Evolutionary conservation across 306 rosid genomes (phyloP), one percentile per base, ranked within the genome.

Genomic region (Quercus dentata): DNA sequence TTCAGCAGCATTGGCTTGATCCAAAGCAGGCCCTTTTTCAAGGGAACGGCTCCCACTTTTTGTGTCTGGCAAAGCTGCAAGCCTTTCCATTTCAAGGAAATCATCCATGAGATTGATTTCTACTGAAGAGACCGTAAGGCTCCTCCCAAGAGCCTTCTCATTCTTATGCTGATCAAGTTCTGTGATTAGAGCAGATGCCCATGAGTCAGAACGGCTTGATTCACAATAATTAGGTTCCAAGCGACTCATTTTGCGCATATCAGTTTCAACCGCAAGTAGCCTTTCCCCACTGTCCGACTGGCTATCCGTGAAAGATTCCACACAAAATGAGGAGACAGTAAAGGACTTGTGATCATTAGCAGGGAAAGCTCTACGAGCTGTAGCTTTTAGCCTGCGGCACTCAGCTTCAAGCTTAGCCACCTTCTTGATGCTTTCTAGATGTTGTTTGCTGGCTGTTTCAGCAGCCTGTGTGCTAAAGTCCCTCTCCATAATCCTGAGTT

Each of bases 41-140:
- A 56, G 62, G 68, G 38, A 64, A 80, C 27, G 67, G 76, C 84
- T 89, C 74, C 78, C 76, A 69, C 78, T 81, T 85, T 75, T 83
- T 61, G 56, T 30, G 70, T 80, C 90, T 11, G 89, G 89, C 78
- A 87, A 82, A 35, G 97, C 90, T 73, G 85, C 97, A 69, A 93
- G 88, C 84, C 76, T 89, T 83, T 93, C 97, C 97, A 93, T 93
- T 86, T 93, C 97, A 69, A 91, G 92, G 82, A 93, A 93, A 81
- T 93, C 97, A 76, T 93, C 97, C 97, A 93, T 91, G 91, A 91
- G 91, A 83, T 85, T 79, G 87, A 92, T 91, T 75, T 88, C 94
- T 10, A 59, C 77, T 17, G 91, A 84, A 81, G 91, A 85, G 56
- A 57, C 90, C 77, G 64, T 80, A 55, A 19, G 72, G 64, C 57